Evolutionary conservation across 352 stramenopile species (phyloP), one percentile per base, ranked within the genome.

Genomic region (Globisporangium parvum): DNA sequence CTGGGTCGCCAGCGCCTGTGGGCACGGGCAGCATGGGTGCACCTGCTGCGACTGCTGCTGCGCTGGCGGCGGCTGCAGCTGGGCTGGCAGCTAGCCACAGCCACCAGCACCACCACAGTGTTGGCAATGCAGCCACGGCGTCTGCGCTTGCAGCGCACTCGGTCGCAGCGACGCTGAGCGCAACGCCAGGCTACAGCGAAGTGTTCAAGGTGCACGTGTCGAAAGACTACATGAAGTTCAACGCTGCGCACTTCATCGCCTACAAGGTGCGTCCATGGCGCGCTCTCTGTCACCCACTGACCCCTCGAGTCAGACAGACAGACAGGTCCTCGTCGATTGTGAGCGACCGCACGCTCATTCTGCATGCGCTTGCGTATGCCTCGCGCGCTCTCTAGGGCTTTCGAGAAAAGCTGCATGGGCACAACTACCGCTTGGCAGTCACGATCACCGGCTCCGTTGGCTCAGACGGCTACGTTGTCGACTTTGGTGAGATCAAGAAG

Each of bases 401-500:
- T 72, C 86, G 96, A 12, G 96, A 99, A 70, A 88, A 95, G 47
- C 67, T 99, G 8, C 96, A 99, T 58, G 96, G 96, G 53, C 96
- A 99, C 77, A 98, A 98, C 70, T 99, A 99, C 74, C 85, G 73
- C 6, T 82, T 98, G n/a, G 88, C 80, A 6, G 89, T 98, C 18
- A 95, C 85, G 20, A 89, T 96, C 51, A 91, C 80, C 2, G 90
- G 83, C 24, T 63, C 71, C 37, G 80, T 98, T 53, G 88, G 90
- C 2, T 49, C 65, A 9, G 96, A 99, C 70, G 96, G 96, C 55
- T 99, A 99, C 62, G 87, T 99, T 10, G 65, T 99, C 17, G 96
- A 99, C 70, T 99, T 98, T 87, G 96, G 96, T 37, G 88, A 98
- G 57, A 95, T 99, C 60, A 99, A 99, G 71, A 95, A 94, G 67